Conservation (phyloP, 257 asterid species). For the Ajuga chamaepitys region DNA sequence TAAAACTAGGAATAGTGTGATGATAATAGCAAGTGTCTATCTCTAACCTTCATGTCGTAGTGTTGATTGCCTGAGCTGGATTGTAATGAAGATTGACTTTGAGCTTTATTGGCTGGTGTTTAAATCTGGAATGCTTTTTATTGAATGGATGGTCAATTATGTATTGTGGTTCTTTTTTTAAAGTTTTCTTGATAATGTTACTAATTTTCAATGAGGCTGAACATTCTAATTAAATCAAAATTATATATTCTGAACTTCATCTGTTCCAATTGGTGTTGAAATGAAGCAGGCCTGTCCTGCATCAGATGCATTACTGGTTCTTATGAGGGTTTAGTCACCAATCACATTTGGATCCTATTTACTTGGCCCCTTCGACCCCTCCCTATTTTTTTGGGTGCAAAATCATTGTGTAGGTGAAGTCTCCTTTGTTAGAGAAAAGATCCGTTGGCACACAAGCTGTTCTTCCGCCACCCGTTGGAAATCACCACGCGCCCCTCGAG, state of each 20-base stretch:
- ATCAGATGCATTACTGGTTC: conserved; percentile 70
- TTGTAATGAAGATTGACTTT: not conserved
- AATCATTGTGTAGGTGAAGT: too few relatives aligned
- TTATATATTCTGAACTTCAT: not conserved
- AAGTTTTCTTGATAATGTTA: too few relatives aligned
- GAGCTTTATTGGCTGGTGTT: not conserved
- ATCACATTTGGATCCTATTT: conserved; percentile 25
- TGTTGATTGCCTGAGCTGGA: not conserved
- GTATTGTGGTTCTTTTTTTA: too few relatives aligned
- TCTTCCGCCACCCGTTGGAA: too few relatives aligned
- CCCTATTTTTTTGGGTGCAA: not conserved
- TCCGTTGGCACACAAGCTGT: too few relatives aligned
- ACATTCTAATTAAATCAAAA: not conserved
- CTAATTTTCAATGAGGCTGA: not conserved
- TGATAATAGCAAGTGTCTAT: not conserved
- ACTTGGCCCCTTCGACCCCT: conserved; percentile 34
- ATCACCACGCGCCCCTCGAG: too few relatives aligned
- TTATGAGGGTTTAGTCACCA: conserved; percentile 43
- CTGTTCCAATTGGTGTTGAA: conserved; percentile 60
- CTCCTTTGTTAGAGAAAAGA: too few relatives aligned
- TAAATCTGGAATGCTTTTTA: too few relatives aligned
- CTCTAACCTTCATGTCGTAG: not conserved
- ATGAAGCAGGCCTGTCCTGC: conserved; percentile 72
- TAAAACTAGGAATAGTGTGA: not conserved
- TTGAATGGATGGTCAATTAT: too few relatives aligned